Percentiles rank a stretch among this genome's conserved stretches.
Evolutionary conservation across 164 flowering plant genomes (phyloP).

Genomic region (Berberis thunbergii): DNA sequence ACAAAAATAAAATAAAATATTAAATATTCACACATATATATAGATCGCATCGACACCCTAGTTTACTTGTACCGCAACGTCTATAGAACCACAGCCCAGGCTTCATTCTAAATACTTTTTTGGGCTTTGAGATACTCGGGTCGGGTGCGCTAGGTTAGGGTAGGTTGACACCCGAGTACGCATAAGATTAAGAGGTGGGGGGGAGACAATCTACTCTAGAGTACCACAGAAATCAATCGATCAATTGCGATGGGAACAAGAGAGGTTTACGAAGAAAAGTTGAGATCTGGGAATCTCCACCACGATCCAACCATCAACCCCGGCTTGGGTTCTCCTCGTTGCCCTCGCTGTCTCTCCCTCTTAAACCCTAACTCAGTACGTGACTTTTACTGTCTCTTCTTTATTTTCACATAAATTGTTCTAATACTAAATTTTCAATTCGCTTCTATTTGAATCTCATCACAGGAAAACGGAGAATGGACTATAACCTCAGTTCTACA

Average conservation of each 20-base stretch:
- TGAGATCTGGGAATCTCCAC: conserved; percentile 56
- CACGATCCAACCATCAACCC: conserved; percentile 89
- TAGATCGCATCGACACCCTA: no score
- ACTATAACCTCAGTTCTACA: conserved; percentile 62
- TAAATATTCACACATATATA: no score
- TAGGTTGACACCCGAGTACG: no score
- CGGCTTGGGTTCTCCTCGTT: conserved; percentile 81
- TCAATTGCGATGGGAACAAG: conserved; percentile 63
- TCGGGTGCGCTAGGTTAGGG: no score
- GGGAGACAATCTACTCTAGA: no score
- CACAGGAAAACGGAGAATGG: conserved; percentile 70
- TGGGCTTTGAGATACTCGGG: no score
- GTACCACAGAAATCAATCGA: no score
- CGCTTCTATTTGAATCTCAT: conserved; percentile 1
- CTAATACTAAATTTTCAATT: background rate
- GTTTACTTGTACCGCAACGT: no score
- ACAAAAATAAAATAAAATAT: no score
- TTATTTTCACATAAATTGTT: conserved; percentile 6
- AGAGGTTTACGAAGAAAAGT: conserved; percentile 79
- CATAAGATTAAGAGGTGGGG: no score
- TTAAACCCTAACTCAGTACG: conserved; percentile 47
- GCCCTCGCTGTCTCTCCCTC: conserved; percentile 92
- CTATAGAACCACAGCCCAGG: no score
- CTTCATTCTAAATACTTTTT: no score
- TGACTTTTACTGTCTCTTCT: background rate